A percentile compares a stretch with the other conserved stretches of the same genome.
These are phyloP conservation scores for Phascolomyces articulosus DNA, from an alignment of 371 early-diverging fungal genomes.

Conservation along the genomic window DNA sequence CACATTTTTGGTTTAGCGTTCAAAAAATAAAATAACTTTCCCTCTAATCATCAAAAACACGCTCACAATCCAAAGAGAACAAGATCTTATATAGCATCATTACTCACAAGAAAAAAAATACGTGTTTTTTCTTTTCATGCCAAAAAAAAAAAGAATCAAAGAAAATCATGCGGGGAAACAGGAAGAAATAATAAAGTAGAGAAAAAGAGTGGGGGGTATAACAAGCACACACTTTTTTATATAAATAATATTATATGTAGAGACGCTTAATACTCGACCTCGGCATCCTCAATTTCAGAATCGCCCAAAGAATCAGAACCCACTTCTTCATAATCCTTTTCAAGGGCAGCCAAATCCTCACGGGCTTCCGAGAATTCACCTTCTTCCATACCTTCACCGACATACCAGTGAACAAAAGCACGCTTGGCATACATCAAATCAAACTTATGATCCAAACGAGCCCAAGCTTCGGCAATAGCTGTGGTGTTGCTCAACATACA, in stretches of 20 bases:
- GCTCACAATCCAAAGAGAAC: too few relatives aligned
- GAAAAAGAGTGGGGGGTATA: background rate
- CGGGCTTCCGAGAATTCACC: slow-evolving; percentile 90
- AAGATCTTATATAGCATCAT: too few relatives aligned
- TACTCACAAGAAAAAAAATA: too few relatives aligned
- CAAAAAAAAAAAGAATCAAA: too few relatives aligned
- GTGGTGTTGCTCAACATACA: slow-evolving; percentile 97
- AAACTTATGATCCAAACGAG: slow-evolving; percentile 95
- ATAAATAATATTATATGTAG: background rate
- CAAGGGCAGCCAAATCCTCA: slow-evolving; percentile 98
- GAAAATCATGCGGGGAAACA: too few relatives aligned
- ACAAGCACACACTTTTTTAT: background rate
- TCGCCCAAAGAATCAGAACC: slow-evolving; percentile 87
- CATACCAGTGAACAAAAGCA: slow-evolving; percentile 99
- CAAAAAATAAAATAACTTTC: too few relatives aligned
- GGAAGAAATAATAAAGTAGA: too few relatives aligned
- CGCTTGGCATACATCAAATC: slow-evolving; percentile 97
- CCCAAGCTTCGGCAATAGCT: slow-evolving; percentile 97
- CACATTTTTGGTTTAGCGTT: too few relatives aligned
- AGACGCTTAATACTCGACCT: slow-evolving; percentile 23
- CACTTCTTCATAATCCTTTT: slow-evolving; percentile 99
- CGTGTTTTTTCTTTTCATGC: too few relatives aligned
- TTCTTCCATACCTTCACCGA: slow-evolving; percentile 98
- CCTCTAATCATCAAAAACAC: too few relatives aligned
- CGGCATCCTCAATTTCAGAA: slow-evolving; percentile 64